Evolutionary conservation across 805 yeast genomes (phyloP).

Genomic region (Candida loeiensis): DNA sequence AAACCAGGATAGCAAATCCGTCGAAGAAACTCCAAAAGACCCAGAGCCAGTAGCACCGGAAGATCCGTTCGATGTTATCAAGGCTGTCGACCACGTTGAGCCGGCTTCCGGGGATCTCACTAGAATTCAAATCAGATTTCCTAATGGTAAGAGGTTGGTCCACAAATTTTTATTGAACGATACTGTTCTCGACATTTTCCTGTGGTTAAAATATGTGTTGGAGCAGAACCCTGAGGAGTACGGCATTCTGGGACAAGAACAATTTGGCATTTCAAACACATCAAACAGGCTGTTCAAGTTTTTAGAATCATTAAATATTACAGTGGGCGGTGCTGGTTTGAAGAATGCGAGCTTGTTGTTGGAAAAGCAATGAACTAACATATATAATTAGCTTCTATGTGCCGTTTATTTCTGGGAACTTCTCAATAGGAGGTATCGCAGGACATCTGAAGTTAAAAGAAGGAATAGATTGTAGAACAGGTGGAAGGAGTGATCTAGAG

Average conservation of each 20-base stretch:
- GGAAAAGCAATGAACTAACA: constrained; percentile 34
- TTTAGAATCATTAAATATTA: constrained; percentile 54
- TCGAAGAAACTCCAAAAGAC: background rate
- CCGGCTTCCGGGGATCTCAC: constrained; percentile 62
- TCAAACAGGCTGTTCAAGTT: constrained; percentile 43
- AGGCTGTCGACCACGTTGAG: constrained; percentile 54
- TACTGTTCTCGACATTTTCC: constrained; percentile 56
- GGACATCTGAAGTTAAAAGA: constrained; percentile 9
- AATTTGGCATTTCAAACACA: constrained; percentile 31
- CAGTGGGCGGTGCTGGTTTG: constrained; percentile 72
- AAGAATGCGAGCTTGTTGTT: constrained; percentile 76
- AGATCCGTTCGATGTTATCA: constrained; percentile 49
- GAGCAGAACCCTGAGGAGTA: constrained; percentile 44
- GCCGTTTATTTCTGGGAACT: constrained; percentile 15
- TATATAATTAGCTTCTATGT: background rate
- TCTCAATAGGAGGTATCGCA: constrained; percentile 26
- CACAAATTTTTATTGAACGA: constrained; percentile 63
- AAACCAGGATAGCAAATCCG: constrained; percentile 21
- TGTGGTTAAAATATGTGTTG: constrained; percentile 60
- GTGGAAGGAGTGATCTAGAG: constrained; percentile 3
- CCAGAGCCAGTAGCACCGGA: constrained; percentile 10
- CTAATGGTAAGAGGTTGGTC: constrained; percentile 79
- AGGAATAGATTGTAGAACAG: constrained; percentile 2
- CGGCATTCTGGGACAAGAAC: constrained; percentile 42
- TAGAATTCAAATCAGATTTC: constrained; percentile 82